Evolutionary conservation across 2,329 filamentous ascomycete genomes (phyloP).

Genomic region (Colletotrichum cuscutae): DNA sequence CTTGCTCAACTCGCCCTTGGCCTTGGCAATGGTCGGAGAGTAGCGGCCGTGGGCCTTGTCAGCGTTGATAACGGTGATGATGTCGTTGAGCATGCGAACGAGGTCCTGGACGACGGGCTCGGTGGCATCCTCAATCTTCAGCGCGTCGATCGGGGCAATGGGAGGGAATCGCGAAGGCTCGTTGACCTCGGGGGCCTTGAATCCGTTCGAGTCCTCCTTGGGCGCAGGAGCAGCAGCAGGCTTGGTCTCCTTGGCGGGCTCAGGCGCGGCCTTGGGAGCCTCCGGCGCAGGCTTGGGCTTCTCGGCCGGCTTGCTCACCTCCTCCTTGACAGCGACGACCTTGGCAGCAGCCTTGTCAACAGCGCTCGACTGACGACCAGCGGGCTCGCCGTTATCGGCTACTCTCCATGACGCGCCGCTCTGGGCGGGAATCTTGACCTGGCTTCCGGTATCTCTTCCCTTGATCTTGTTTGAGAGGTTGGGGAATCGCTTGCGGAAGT

Average conservation of each 20-base stretch:
- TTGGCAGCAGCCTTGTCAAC: conserved; percentile 48
- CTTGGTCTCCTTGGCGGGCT: conserved; percentile 46
- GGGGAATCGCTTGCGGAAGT: conserved; percentile 88
- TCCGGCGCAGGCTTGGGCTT: conserved; percentile 33
- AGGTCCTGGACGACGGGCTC: conserved; percentile 93
- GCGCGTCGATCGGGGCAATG: conserved; percentile 78
- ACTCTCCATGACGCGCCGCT: conserved; percentile 87
- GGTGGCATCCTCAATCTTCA: conserved; percentile 78
- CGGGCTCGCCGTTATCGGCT: conserved; percentile 67
- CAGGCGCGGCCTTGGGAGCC: conserved; percentile 29
- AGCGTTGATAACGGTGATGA: conserved; percentile 92
- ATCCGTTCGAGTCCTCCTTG: conserved; percentile 46
- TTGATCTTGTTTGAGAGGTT: conserved; percentile 55
- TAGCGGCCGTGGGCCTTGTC: conserved; percentile 84
- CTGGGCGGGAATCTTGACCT: conserved; percentile 85
- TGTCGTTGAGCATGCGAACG: conserved; percentile 94
- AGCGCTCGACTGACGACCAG: conserved; percentile 72
- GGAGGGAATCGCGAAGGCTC: conserved; percentile 73
- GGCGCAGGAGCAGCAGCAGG: conserved; percentile 38
- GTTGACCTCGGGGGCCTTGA: conserved; percentile 70
- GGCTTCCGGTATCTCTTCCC: conserved; percentile 68
- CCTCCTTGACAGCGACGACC: conserved; percentile 41
- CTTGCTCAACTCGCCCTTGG: conserved; percentile 83
- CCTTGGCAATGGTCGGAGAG: conserved; percentile 81
- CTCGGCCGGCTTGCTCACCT: conserved; percentile 43